Conservation (phyloP, 2,329 filamentous ascomycete genomes). For the Microthyrium microscopicum region DNA sequence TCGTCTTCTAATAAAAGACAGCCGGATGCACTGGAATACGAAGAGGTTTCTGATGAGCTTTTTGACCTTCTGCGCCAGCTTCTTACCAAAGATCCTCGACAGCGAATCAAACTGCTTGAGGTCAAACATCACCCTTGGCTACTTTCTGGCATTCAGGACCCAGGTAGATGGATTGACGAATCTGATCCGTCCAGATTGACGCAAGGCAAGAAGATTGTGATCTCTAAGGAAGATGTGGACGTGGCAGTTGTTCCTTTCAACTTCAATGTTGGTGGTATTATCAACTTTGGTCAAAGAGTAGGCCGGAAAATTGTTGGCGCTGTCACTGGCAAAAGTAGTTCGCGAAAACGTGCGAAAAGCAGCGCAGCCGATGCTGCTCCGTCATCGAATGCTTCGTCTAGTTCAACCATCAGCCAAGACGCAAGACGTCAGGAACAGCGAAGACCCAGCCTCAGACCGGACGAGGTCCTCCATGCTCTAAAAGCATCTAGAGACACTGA, state of each 20-base stretch:
- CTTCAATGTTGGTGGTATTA: too few species aligned
- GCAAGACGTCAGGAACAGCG: conserved; percentile 20
- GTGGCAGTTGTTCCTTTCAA: conserved; percentile 79
- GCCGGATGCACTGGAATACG: conserved; percentile 66
- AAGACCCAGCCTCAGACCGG: conserved; percentile 38
- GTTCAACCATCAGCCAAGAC: conserved; percentile 37
- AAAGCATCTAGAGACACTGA: conserved; percentile 37
- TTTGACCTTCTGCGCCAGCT: conserved; percentile 64
- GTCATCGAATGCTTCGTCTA: conserved; percentile 36
- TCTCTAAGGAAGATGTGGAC: conserved; percentile 83
- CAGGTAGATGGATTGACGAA: conserved; percentile 75
- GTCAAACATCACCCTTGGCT: conserved; percentile 95
- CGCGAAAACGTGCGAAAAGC: conserved; percentile 39
- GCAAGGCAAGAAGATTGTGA: conserved; percentile 73
- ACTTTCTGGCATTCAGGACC: conserved; percentile 57
- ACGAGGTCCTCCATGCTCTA: conserved; percentile 37
- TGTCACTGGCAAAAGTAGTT: conserved; percentile 30
- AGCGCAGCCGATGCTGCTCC: conserved; percentile 36
- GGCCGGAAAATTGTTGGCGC: conserved; percentile 44
- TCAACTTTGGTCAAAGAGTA: conserved; percentile 69
- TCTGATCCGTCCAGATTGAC: conserved; percentile 69
- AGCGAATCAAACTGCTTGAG: conserved; percentile 76
- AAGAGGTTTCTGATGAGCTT: conserved; percentile 66
- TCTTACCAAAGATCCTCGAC: conserved; percentile 74
- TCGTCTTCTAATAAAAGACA: conserved; percentile 58